Conservation (phyloP, 257 asterid genomes). For the Knoxia roxburghii region DNA sequence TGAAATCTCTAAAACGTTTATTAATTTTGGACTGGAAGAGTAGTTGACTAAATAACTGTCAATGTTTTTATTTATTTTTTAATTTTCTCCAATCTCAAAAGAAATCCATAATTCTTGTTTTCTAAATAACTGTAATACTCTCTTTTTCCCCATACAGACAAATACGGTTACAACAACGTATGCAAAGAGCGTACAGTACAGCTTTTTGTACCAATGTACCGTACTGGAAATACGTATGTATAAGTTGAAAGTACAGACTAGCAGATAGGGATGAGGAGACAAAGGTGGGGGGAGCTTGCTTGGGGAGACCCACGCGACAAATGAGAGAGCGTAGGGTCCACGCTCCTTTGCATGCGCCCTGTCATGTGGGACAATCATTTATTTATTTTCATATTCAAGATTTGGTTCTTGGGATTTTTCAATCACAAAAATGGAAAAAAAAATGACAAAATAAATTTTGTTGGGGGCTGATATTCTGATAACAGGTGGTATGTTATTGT, state of each 20-base stretch:
- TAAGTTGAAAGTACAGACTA: background rate
- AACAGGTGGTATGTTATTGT: no score
- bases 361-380: constrained; percentile 6
- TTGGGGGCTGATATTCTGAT: background rate
- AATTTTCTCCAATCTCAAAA: no score
- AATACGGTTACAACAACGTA: background rate
- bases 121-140: no score
- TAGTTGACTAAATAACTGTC: no score
- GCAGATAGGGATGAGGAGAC: constrained; percentile 11
- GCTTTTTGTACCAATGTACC: background rate
- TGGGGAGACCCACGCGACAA: constrained; percentile 12
- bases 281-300: background rate
- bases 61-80: no score
- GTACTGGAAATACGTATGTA: background rate
- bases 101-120: no score
- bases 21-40: no score
- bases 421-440: background rate
- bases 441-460: no score
- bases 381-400: constrained; percentile 3
- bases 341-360: constrained; percentile 10
- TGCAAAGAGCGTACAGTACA: no score
- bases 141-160: background rate
- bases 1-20: no score
- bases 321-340: background rate
- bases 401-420: background rate